These are phyloP conservation scores for Alloascoidea hylecoeti DNA, from an alignment of 805 yeast species.

Conservation along the genomic window DNA sequence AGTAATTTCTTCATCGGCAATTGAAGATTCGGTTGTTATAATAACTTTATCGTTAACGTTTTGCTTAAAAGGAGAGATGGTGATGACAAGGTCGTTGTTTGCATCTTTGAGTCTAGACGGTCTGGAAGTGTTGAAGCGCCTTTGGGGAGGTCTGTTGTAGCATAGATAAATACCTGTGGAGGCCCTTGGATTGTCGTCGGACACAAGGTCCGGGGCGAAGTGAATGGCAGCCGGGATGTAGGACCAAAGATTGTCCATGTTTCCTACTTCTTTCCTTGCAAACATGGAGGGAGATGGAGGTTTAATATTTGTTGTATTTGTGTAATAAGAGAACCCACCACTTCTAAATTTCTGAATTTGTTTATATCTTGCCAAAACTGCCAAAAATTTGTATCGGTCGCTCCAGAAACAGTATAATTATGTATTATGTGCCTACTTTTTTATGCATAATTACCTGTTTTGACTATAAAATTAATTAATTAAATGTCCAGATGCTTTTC, in stretches of 20 bases:
- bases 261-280: background rate
- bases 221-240: constrained; percentile 1
- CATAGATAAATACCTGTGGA: background rate
- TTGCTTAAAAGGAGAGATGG: background rate
- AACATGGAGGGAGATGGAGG: no score
- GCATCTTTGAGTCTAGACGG: background rate
- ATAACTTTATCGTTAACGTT: background rate
- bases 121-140: background rate
- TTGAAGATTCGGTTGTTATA: background rate
- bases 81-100: constrained; percentile 1
- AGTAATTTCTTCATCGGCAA: background rate
- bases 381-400: no score
- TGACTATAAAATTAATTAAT: no score
- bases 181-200: background rate
- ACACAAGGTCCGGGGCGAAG: background rate
- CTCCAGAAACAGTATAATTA: no score
- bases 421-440: no score
- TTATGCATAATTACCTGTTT: no score
- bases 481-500: no score
- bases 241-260: constrained; percentile 1
- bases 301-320: no score
- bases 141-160: background rate
- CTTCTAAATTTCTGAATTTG: no score
- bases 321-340: no score
- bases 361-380: no score